These are phyloP conservation scores for Neurospora intermedia DNA, from an alignment of 495 filamentous ascomycete species.

Conservation along the genomic window DNA sequence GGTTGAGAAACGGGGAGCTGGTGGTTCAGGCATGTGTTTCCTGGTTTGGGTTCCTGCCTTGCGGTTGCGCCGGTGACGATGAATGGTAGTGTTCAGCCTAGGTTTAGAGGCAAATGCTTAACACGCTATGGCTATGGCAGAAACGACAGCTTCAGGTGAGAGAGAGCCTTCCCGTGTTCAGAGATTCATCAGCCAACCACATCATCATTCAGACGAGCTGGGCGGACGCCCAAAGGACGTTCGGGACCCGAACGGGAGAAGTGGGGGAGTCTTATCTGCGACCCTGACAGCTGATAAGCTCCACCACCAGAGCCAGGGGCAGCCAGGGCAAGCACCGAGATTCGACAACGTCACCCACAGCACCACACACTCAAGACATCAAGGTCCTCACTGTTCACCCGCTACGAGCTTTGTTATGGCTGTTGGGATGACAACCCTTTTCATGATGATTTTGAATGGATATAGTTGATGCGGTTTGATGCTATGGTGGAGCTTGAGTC, in stretches of 20 bases:
- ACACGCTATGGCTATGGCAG: not conserved
- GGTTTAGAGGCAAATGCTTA: not conserved
- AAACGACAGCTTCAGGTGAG: not conserved
- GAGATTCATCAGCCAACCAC: not conserved
- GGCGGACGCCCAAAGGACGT: not conserved
- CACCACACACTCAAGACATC: not conserved
- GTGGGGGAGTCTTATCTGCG: not conserved
- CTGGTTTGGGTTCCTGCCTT: not conserved
- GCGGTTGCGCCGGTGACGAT: not conserved
- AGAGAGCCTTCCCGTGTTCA: not conserved
- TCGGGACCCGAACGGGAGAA: not conserved
- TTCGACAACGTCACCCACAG: not conserved
- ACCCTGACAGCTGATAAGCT: not conserved
- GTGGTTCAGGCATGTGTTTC: not conserved
- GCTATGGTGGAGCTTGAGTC: not conserved
- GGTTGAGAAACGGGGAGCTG: not conserved
- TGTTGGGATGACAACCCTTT: not conserved
- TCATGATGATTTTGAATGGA: not conserved
- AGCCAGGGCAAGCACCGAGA: not conserved
- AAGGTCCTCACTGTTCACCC: not conserved
- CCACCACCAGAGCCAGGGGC: not conserved
- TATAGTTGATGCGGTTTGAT: not conserved
- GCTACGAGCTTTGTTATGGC: not conserved
- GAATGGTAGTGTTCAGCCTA: not conserved
- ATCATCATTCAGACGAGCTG: not conserved